Base-by-base conservation (phyloP, 2,329 filamentous ascomycete genomes). In the Ceratocystis alfenasii region DNA sequence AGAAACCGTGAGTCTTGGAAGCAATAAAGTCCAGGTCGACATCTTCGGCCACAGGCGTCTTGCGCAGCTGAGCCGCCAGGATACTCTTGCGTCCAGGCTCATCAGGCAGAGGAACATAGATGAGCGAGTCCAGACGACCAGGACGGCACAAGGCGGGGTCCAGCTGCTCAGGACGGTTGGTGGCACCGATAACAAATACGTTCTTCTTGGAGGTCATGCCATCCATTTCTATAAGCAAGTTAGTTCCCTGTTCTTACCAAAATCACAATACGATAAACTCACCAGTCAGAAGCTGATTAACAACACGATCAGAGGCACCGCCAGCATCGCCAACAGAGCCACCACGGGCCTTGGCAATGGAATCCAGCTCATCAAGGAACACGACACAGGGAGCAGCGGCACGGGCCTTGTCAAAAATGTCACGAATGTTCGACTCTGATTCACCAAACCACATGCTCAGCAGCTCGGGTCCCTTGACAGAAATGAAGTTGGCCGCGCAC, bases 191-290 rank as follows among this genome's bases (percentile, higher is more conserved):
- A 70, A 99, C 94, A 79, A 99, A 99, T 70, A 99, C 94, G 76
- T 99, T 99, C 89, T 99, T 99, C 89, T 99, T 99, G 48, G 93
- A 96, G 59, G 93, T 97, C 93, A 97, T 97, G 73, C 93, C 93
- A 72, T 97, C 93, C 93, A 97, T 96, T 85, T 97, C 90, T 88
- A 69, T 17, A 22, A 10, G 25, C 36, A 65, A 57, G 72, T 84
- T 77, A 85, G 80, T 72, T 67, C 67, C 63, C 28, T 72, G 36
- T 65, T 65, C 15, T 17, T 28, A 44, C 22, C 5, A 44, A 44
- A 36, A 62, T 33, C 6, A 30, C 15, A 4, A 41, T 50, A 28
- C n/a, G 33, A 41, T 33, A 20, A 20, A 33, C 85, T 83, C 84
- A 90, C 88, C 90, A 71, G 94, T 99, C 74, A 99, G 81, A 75